Conservation (phyloP, 495 filamentous ascomycete genomes). For the Astrothelium macrocarpum region DNA sequence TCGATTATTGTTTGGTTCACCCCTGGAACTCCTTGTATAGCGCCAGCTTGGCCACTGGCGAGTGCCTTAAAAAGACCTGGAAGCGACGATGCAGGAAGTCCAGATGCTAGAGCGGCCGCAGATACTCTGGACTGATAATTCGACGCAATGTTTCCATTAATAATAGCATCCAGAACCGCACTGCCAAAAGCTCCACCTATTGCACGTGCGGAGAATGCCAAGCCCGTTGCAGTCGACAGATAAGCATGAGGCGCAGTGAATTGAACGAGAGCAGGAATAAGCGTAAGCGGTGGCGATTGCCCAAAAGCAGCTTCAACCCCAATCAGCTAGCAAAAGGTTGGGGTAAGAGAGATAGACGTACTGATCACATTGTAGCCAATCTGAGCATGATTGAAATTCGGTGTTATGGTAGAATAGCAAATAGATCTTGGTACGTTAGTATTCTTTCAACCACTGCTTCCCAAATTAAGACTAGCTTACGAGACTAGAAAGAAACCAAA, state of each 20-base stretch:
- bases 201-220: conserved; percentile 45
- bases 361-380: conserved; percentile 39
- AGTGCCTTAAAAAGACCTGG: conserved; percentile 12
- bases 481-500: background rate
- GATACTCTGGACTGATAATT: conserved; percentile 29
- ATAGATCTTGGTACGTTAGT: conserved; percentile 21
- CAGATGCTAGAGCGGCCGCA: conserved; percentile 9
- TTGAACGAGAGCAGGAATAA: conserved; percentile 44
- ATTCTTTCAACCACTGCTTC: background rate
- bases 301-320: conserved; percentile 34
- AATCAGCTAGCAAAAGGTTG: background rate
- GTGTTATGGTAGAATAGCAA: conserved; percentile 41
- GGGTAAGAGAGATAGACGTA: background rate
- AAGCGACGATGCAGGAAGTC: conserved; percentile 13
- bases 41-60: conserved; percentile 7
- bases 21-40: conserved; percentile 12
- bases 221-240: conserved; percentile 45
- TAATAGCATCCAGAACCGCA: conserved; percentile 45
- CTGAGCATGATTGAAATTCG: conserved; percentile 38
- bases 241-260: conserved; percentile 47
- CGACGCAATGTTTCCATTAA: conserved; percentile 38
- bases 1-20: conserved; percentile 6
- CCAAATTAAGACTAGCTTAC: background rate
- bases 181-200: conserved; percentile 48
- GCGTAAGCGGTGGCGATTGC: conserved; percentile 40